A percentile compares a stretch with the other conserved stretches of the same genome.
phyloP scores from a whole-genome alignment of 805 yeast genomes.

The Candida maris region DNA sequence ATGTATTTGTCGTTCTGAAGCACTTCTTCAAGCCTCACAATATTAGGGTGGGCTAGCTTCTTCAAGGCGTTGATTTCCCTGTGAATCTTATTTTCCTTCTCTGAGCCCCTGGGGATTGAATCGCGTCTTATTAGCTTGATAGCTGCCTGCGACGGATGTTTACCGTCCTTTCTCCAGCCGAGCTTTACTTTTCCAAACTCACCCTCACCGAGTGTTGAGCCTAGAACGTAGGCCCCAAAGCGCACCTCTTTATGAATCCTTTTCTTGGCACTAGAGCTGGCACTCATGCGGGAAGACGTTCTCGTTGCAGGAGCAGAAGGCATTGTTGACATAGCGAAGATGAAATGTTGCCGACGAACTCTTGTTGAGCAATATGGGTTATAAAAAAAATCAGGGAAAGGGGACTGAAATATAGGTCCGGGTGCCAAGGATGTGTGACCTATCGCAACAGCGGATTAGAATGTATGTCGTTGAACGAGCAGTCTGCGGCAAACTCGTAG shows the following conservation, averaged over 20 bases:
- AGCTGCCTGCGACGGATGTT: slow-evolving; percentile 81
- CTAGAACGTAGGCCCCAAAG: slow-evolving; percentile 86
- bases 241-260: slow-evolving; percentile 62
- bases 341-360: too few species aligned
- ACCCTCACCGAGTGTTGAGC: slow-evolving; percentile 95
- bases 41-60: slow-evolving; percentile 87
- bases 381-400: neutral
- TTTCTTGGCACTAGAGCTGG: slow-evolving; percentile 24
- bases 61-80: slow-evolving; percentile 90
- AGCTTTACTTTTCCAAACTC: slow-evolving; percentile 97
- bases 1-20: slow-evolving; percentile 91
- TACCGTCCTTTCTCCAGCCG: slow-evolving; percentile 89
- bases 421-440: neutral
- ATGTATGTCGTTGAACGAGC: too few species aligned
- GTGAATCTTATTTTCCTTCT: slow-evolving; percentile 82
- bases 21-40: slow-evolving; percentile 87
- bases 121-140: slow-evolving; percentile 88
- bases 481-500: too few species aligned
- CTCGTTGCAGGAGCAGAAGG: slow-evolving; percentile 9
- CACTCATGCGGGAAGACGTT: slow-evolving; percentile 18
- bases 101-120: slow-evolving; percentile 80
- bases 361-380: too few species aligned
- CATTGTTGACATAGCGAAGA: slow-evolving; percentile 4
- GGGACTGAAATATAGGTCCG: neutral
- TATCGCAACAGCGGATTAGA: neutral